Conservation (phyloP, 306 rosid genomes). For the Cucumis sativus region Cucumber_9930_V3 NC_026656.2:13729501-13730000, state of each 20-base stretch:
- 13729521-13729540: neutral
- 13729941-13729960: constrained; percentile 87
- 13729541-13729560: neutral
- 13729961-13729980: constrained; percentile 75
- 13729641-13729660: constrained; percentile 47
- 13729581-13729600: neutral
- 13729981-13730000: constrained; percentile 68
- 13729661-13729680: constrained; percentile 47
- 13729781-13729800: constrained; percentile 88
- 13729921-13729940: constrained; percentile 58
- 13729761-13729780: constrained; percentile 71
- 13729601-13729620: constrained; percentile 12
- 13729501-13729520: neutral
- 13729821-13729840: neutral
- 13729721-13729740: constrained; percentile 65
- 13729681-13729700: constrained; percentile 50
- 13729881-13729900: constrained; percentile 27
- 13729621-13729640: constrained; percentile 17
- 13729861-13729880: neutral
- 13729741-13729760: constrained; percentile 46
- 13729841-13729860: neutral
- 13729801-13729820: constrained; percentile 31
- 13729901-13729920: constrained; percentile 58
- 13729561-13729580: neutral
- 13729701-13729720: constrained; percentile 82